Evolutionary conservation across 257 asterid genomes (phyloP).

Genomic region (Nicotiana otophora): DNA sequence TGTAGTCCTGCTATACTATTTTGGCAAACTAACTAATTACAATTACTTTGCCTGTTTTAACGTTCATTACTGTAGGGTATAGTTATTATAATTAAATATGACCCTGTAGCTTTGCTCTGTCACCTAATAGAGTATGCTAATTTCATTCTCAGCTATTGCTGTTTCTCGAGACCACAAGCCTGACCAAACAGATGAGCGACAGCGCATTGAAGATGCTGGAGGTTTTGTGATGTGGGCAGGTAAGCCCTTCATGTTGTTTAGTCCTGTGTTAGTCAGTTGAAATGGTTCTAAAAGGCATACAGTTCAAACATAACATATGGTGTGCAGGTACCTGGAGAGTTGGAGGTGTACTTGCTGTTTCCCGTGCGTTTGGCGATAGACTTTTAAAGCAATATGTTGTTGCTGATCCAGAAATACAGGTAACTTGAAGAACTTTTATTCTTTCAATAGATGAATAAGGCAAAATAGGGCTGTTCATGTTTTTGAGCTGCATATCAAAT

Average conservation of each 20-base stretch:
- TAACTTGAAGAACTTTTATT: slow-evolving; percentile 16
- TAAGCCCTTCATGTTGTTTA: slow-evolving; percentile 9
- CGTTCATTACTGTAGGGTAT: background rate
- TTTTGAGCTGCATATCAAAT: background rate
- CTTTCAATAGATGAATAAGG: background rate
- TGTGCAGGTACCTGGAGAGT: slow-evolving; percentile 93
- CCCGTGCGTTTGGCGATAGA: slow-evolving; percentile 97
- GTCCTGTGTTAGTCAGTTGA: background rate
- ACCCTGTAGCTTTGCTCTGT: background rate
- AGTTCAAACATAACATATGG: background rate
- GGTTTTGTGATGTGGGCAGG: slow-evolving; percentile 99
- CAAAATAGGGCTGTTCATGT: background rate
- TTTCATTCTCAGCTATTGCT: slow-evolving; percentile 61
- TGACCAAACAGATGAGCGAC: slow-evolving; percentile 91
- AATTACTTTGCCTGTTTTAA: background rate
- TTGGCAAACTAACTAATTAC: background rate
- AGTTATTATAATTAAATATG: background rate
- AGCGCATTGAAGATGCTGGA: slow-evolving; percentile 94
- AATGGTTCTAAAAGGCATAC: background rate
- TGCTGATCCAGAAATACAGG: slow-evolving; percentile 97
- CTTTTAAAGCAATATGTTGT: slow-evolving; percentile 85
- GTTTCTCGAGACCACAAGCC: slow-evolving; percentile 97
- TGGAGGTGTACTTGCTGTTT: slow-evolving; percentile 98
- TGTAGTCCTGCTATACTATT: background rate
- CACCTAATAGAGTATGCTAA: background rate